Evolutionary conservation across 495 filamentous ascomycete species (phyloP).

Genomic region (Parathielavia hyrcaniae): DNA sequence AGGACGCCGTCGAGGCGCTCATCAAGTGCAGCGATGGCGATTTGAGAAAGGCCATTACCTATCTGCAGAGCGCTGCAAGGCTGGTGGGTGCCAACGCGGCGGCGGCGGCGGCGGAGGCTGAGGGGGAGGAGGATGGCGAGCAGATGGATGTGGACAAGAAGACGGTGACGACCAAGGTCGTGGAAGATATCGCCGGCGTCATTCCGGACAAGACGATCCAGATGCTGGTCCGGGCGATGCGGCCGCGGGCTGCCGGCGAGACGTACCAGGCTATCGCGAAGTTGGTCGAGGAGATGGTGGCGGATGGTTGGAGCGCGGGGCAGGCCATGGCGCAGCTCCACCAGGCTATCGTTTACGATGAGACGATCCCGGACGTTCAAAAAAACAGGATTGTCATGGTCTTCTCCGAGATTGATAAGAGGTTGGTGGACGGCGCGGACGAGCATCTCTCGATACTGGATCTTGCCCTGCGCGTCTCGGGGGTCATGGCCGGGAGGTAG

Average conservation of each 20-base stretch:
- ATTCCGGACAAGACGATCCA: constrained; percentile 72
- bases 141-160: constrained; percentile 54
- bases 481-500: constrained; percentile 54
- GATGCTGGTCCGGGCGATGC: constrained; percentile 65
- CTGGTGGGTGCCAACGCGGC: constrained; percentile 56
- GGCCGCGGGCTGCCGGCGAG: constrained; percentile 57
- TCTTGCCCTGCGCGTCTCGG: constrained; percentile 69
- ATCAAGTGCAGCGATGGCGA: constrained; percentile 89
- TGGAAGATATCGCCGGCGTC: constrained; percentile 95
- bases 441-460: constrained; percentile 90
- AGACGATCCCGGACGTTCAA: constrained; percentile 69
- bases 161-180: constrained; percentile 63
- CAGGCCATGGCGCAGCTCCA: constrained; percentile 83
- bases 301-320: constrained; percentile 96
- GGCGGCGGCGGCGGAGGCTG: constrained; percentile 26
- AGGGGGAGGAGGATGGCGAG: constrained; percentile 43
- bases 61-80: constrained; percentile 82
- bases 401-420: constrained; percentile 91
- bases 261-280: constrained; percentile 68
- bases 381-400: constrained; percentile 86
- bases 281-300: constrained; percentile 81
- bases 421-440: constrained; percentile 93
- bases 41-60: constrained; percentile 91
- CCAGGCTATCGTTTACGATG: constrained; percentile 73
- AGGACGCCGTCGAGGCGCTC: constrained; percentile 73